Evolutionary conservation across 345 rosid species (phyloP), one percentile per base, ranked within the genome.

Genomic region (Acer saccharum): DNA sequence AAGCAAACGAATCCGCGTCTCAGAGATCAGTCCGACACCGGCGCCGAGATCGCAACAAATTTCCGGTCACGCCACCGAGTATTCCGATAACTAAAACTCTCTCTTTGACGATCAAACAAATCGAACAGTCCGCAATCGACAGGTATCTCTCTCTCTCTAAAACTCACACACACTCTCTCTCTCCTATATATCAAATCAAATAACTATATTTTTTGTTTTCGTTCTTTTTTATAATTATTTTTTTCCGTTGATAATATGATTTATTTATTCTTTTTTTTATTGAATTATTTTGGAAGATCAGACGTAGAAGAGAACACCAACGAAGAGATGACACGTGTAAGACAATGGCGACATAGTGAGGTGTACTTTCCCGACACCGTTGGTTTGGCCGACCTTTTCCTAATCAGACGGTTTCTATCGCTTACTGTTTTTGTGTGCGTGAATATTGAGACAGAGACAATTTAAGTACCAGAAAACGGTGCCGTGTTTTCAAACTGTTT

Each of bases 31-130:
- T 68, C 14, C 4, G 69, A 35, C 65, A 50, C 68, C 68, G 55
- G 65, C 78, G 70, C 76, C 73, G 70, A 78, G 84, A 85, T 77
- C 84, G 41, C 79, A 76, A 65, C 61, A 61, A 84, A 68, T 72
- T 78, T 54, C 70, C 71, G 63, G 78, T 83, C 76, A 75, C 76
- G 82, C 79, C 71, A 61, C 85, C 79, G 79, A 67, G 43, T 75
- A 84, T 79, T 71, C 87, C 81, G 86, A 83, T 81, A 57, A 84
- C 66, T 18, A 25, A 74, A 65, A 25, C 72, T 10, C 32, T 62
- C 65, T 41, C 50, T 43, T 50, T 64, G 73, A 39, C 14, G 64
- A 74, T 72, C 75, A 71, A 86, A 72, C n/a, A 69, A 81, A 79
- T 65, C 72, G 61, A 79, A 84, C 78, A 67, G 71, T 69, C 67